Conservation (phyloP, 441 rosid genomes). For the Codiaeum variegatum region DNA sequence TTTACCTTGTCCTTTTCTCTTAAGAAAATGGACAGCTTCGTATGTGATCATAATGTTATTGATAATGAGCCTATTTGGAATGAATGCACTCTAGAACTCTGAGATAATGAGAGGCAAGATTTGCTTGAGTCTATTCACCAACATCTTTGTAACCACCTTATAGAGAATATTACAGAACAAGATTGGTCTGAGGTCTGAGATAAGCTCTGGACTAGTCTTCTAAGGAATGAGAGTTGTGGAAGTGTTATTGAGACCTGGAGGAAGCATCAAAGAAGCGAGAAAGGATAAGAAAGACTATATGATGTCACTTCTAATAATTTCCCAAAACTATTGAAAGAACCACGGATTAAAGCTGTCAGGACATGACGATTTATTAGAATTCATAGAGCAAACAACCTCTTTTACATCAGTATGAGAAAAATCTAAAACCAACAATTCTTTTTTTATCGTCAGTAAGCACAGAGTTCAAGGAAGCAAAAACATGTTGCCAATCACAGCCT, state of each 20-base stretch:
- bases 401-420: background rate
- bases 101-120: background rate
- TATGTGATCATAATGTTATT: background rate
- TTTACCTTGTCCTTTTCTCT: background rate
- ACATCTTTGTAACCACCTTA: background rate
- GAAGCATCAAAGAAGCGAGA: background rate
- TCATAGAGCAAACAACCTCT: background rate
- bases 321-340: background rate
- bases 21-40: background rate
- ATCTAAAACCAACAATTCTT: background rate
- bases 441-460: background rate
- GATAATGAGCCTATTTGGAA: background rate
- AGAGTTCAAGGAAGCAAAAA: background rate
- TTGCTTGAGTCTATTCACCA: background rate
- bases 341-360: background rate
- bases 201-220: background rate
- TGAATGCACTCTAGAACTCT: background rate
- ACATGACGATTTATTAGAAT: background rate
- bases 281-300: no score
- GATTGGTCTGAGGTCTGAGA: background rate
- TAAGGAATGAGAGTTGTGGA: background rate
- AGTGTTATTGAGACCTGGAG: background rate
- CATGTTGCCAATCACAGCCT: no score
- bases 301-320: background rate
- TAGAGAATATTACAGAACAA: background rate